These are phyloP conservation scores for Protea cynaroides DNA, from an alignment of 164 flowering plant species.

Conservation along the genomic window DNA sequence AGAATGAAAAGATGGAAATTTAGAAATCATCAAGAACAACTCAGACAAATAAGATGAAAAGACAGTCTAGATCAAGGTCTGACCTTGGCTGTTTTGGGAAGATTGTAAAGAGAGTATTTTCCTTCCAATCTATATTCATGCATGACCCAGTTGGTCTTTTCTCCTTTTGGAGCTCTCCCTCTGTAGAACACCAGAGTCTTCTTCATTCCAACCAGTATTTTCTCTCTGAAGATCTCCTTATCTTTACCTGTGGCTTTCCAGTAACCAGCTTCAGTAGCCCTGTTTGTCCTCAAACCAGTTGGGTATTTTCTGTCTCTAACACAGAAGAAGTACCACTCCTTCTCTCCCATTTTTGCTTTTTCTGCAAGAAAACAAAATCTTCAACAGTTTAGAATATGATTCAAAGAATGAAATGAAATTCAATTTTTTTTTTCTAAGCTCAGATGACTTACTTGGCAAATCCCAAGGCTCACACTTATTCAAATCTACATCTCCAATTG, in stretches of 20 bases:
- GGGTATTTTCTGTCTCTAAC: conserved; percentile 17
- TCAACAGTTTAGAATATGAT: neutral
- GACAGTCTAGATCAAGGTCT: neutral
- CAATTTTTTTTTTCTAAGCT: neutral
- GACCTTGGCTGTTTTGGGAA: conserved; percentile 10
- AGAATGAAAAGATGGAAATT: neutral
- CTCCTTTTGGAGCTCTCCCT: conserved; percentile 23
- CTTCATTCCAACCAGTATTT: conserved; percentile 18
- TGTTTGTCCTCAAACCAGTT: conserved; percentile 21
- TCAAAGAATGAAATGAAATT: neutral
- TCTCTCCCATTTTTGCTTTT: conserved; percentile 16
- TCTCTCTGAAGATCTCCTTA: conserved; percentile 13
- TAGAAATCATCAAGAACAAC: neutral
- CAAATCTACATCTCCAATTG: conserved; percentile 47
- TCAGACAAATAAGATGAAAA: neutral
- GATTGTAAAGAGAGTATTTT: conserved; percentile 5
- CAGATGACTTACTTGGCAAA: conserved; percentile 15
- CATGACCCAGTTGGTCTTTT: conserved; percentile 17
- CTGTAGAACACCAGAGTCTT: conserved; percentile 20
- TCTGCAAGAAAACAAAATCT: conserved; percentile 3
- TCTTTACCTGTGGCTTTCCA: conserved; percentile 25
- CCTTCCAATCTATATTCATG: conserved; percentile 14
- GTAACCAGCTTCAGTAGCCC: conserved; percentile 23
- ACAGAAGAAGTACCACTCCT: conserved; percentile 19
- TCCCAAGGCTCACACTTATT: conserved; percentile 66